These are phyloP conservation scores for Apostasia ramifera DNA, from an alignment of 106 monocot species.

Conservation along the genomic window DNA sequence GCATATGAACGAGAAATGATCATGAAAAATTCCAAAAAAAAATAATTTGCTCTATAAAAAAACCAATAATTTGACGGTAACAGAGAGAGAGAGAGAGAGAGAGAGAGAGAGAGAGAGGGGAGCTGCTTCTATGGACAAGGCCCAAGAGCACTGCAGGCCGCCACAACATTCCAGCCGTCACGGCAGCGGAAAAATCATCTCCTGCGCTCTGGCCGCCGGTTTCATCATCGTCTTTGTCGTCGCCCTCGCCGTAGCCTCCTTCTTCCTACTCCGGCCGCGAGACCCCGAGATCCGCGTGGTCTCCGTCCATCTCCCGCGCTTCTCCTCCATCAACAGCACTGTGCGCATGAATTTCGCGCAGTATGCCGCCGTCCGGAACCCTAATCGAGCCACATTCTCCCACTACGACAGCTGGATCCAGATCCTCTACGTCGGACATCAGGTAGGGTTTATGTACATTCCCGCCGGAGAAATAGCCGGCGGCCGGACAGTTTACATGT, in stretches of 20 bases:
- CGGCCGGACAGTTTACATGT: slow-evolving; percentile 45
- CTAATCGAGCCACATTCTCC: slow-evolving; percentile 21
- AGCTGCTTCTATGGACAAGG: neutral
- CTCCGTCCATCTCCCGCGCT: slow-evolving; percentile 26
- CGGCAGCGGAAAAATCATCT: slow-evolving; percentile 23
- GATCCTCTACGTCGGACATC: slow-evolving; percentile 21
- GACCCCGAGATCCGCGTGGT: slow-evolving; percentile 18
- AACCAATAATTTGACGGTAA: too few species aligned
- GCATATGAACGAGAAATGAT: too few species aligned
- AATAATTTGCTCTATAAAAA: too few species aligned
- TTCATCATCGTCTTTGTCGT: slow-evolving; percentile 31
- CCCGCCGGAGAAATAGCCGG: slow-evolving; percentile 24
- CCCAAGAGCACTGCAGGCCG: neutral
- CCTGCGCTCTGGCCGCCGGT: slow-evolving; percentile 25
- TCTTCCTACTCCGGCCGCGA: slow-evolving; percentile 41
- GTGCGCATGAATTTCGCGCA: slow-evolving; percentile 21
- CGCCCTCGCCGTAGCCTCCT: slow-evolving; percentile 18
- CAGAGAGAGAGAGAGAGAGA: too few species aligned
- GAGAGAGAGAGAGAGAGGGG: too few species aligned
- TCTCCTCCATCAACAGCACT: slow-evolving; percentile 28
- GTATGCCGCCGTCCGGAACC: slow-evolving; percentile 21
- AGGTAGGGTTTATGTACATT: slow-evolving; percentile 33
- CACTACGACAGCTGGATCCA: slow-evolving; percentile 29
- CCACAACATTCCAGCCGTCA: neutral
- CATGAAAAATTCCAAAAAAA: too few species aligned